Conservation (phyloP, 2,329 filamentous ascomycete species). For the Xylaria hypoxylon region DNA sequence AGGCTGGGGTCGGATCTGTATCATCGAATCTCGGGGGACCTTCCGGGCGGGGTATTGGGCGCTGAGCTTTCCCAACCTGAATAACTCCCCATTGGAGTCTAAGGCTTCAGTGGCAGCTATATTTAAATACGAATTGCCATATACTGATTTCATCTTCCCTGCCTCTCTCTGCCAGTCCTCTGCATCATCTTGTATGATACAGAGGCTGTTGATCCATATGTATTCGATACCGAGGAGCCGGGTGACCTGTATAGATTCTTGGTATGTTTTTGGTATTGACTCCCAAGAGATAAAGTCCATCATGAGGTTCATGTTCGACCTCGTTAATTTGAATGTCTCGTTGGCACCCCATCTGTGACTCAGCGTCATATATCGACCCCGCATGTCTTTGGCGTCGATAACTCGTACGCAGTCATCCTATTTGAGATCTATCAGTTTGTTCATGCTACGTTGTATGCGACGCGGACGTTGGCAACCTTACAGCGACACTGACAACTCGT, state of each 20-base stretch:
- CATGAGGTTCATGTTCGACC: constrained; percentile 19
- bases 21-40: constrained; percentile 10
- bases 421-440: neutral
- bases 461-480: neutral
- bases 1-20: constrained; percentile 28
- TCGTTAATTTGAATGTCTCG: constrained; percentile 30
- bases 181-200: constrained; percentile 11
- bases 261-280: constrained; percentile 42
- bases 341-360: constrained; percentile 34
- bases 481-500: constrained; percentile 25
- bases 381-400: constrained; percentile 5
- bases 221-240: constrained; percentile 44
- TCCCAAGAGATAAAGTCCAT: constrained; percentile 12
- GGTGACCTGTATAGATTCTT: constrained; percentile 47
- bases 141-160: constrained; percentile 37
- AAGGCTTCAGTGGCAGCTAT: constrained; percentile 35
- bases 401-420: constrained; percentile 26
- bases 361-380: constrained; percentile 28
- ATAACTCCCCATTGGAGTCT: constrained; percentile 19
- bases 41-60: constrained; percentile 10
- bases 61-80: constrained; percentile 13
- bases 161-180: constrained; percentile 48
- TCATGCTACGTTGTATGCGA: neutral
- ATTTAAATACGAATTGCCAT: constrained; percentile 39
- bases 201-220: constrained; percentile 51